Conservation (phyloP, 305 asterid species). For the Fraxinus sp. region DNA sequence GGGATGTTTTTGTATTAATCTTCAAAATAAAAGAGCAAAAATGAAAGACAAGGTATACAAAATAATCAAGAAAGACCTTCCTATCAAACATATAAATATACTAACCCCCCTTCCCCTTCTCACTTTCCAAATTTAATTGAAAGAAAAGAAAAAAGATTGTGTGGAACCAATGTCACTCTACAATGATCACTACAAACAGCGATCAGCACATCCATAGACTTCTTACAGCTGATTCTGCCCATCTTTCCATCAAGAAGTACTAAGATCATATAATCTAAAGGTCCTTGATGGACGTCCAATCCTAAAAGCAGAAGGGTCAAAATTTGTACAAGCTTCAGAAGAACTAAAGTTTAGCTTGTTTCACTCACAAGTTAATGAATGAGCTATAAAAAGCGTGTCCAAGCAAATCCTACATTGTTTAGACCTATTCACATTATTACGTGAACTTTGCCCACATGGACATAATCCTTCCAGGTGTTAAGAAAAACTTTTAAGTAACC, state of each 20-base stretch:
- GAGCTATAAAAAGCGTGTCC: neutral
- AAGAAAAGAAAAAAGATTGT: neutral
- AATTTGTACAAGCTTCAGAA: neutral
- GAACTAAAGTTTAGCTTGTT: neutral
- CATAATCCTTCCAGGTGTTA: neutral
- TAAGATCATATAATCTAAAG: neutral
- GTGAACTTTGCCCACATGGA: neutral
- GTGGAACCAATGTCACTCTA: neutral
- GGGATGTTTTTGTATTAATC: neutral
- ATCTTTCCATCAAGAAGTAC: neutral
- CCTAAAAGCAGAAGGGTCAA: neutral
- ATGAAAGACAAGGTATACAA: neutral
- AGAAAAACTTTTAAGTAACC: neutral
- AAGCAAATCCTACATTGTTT: neutral
- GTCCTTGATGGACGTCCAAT: neutral
- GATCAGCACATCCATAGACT: neutral
- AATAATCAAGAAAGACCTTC: neutral
- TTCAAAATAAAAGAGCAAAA: neutral
- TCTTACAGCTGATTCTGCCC: neutral
- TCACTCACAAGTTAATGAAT: neutral
- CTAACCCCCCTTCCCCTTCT: neutral
- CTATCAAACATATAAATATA: neutral
- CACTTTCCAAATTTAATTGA: neutral
- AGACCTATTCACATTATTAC: neutral
- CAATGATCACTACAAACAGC: neutral